Evolutionary conservation across 106 monocot genomes (phyloP).

Genomic region (Gastrodia elata): DNA sequence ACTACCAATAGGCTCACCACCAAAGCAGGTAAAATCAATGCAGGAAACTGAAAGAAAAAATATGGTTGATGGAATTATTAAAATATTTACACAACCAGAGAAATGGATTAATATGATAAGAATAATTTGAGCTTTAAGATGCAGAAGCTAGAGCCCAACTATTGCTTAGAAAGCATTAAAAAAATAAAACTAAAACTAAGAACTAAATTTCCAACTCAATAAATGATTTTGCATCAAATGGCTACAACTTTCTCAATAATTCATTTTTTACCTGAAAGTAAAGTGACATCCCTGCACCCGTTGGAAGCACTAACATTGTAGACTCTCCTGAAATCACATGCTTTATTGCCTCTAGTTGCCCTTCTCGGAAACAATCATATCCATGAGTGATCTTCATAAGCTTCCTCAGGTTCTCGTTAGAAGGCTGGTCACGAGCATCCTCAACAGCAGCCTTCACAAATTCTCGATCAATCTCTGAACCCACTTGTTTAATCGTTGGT

Average conservation of each 20-base stretch:
- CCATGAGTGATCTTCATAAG: conserved; percentile 70
- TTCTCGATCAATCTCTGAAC: conserved; percentile 1
- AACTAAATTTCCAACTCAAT: no score
- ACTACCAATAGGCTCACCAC: conserved; percentile 88
- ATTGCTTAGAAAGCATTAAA: background rate
- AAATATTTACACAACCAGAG: background rate
- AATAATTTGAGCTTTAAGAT: no score
- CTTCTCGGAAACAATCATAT: conserved; percentile 79
- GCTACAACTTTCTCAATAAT: no score
- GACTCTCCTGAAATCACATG: conserved; percentile 57
- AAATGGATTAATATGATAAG: no score
- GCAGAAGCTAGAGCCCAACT: no score
- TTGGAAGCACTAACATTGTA: conserved; percentile 83
- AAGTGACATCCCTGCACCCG: conserved; percentile 90
- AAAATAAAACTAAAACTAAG: background rate
- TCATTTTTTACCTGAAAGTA: conserved; percentile 85
- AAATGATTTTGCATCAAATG: no score
- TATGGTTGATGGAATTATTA: background rate
- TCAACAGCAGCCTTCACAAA: conserved; percentile 32
- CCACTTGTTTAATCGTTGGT: conserved; percentile 9
- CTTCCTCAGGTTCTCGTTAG: conserved; percentile 53
- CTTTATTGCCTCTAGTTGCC: conserved; percentile 72
- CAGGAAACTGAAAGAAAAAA: conserved; percentile 45
- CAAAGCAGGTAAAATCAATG: conserved; percentile 73
- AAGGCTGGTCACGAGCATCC: conserved; percentile 36